Evolutionary conservation across 306 rosid genomes (phyloP).

Genomic region (Trifolium pratense): DNA sequence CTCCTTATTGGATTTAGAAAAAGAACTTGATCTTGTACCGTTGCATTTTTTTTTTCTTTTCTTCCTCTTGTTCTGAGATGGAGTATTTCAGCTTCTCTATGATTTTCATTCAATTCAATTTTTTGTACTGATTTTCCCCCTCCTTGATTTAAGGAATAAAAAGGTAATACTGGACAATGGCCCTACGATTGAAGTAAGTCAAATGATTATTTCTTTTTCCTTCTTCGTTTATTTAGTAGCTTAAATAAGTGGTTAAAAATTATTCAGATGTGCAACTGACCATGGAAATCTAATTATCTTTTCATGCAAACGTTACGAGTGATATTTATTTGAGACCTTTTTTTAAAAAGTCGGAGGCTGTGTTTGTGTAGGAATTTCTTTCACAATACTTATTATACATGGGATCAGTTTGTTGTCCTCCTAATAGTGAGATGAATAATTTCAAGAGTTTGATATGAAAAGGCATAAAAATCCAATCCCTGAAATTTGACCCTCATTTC

Average conservation of each 20-base stretch:
- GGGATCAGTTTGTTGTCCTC: constrained; percentile 1
- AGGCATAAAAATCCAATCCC: background rate
- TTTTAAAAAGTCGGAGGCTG: background rate
- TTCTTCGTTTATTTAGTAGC: constrained; percentile 16
- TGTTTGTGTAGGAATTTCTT: constrained; percentile 6
- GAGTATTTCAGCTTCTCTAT: background rate
- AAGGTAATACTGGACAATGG: constrained; percentile 77
- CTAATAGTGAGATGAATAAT: background rate
- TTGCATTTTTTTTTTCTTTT: background rate
- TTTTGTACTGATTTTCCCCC: constrained; percentile 24
- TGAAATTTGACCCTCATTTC: background rate
- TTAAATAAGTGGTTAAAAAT: constrained; percentile 8
- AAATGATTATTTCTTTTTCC: constrained; percentile 27
- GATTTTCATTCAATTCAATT: constrained; percentile 24
- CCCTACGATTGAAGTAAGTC: constrained; percentile 76
- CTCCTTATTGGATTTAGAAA: constrained; percentile 15
- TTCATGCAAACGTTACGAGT: background rate
- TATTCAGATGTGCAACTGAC: constrained; percentile 10
- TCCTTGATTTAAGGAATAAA: constrained; percentile 63
- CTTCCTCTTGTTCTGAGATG: constrained; percentile 1
- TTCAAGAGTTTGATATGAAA: background rate
- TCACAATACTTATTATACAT: background rate
- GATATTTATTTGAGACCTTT: constrained; percentile 14
- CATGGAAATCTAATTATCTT: constrained; percentile 17
- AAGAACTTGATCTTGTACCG: constrained; percentile 17